Conservation (phyloP, 768 basidiomycete species). For the Amyloporia xantha region DNA sequence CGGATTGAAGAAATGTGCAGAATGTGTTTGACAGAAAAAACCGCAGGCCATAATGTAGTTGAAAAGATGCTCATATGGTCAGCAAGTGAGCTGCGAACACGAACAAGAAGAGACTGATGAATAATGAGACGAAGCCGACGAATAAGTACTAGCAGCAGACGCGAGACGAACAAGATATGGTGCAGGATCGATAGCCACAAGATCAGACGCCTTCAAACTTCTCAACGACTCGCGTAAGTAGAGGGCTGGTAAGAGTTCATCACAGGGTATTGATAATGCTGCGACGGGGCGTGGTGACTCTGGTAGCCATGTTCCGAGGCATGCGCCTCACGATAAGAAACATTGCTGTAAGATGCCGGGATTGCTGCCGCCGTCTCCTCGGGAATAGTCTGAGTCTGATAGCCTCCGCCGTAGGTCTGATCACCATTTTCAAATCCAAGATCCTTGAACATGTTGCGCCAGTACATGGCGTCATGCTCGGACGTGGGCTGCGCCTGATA, state of each 20-base stretch:
- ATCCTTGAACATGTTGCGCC: slow-evolving; percentile 69
- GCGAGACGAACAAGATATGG: neutral
- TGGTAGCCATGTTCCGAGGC: neutral
- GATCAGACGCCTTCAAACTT: no score
- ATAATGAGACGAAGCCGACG: neutral
- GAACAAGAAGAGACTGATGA: neutral
- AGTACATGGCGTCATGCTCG: slow-evolving; percentile 64
- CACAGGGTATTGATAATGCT: neutral
- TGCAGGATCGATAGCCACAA: neutral
- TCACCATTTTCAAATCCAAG: slow-evolving; percentile 51
- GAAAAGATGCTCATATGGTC: neutral
- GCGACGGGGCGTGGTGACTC: neutral
- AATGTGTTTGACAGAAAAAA: no score
- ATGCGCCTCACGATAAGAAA: neutral
- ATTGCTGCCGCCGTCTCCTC: no score
- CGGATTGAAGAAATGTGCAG: no score
- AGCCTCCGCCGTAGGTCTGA: slow-evolving; percentile 2
- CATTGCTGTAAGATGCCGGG: neutral
- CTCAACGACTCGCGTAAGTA: neutral
- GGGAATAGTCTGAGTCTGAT: neutral
- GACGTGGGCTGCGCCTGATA: slow-evolving; percentile 11
- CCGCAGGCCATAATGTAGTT: neutral
- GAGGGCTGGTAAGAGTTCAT: neutral
- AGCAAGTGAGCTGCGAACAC: neutral
- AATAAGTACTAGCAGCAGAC: neutral